Base-by-base conservation (phyloP, 352 stramenopile species). In the Pythium sp. region DNA sequence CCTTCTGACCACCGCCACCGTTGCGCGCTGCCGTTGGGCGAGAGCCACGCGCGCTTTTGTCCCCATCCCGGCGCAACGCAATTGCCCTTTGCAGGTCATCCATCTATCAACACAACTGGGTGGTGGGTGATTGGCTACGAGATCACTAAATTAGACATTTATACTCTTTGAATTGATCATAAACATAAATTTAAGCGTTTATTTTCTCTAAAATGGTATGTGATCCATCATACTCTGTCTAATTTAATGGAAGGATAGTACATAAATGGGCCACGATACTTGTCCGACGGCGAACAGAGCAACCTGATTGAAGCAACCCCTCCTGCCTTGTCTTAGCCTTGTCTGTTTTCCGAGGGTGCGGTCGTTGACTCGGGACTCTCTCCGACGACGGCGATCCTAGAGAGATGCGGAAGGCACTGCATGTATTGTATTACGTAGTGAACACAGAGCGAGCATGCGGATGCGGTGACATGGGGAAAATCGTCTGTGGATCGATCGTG, bases 1-100 rank as follows among this genome's bases (percentile, higher is more conserved):
- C 80, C 73, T 30, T 51, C 77, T 76, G 18, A 67, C 81, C 36
- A 75, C 76, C n/a, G 75, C 81, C 59, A 68, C 14, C 53, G 53
- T 26, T 32, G 12, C 14, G 54, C 55, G n/a, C 9, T 47, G 20
- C 20, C 15, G 30, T 61, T 41, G 55, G 30, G 20, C 30, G 9
- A 61, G 55, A 61, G 55, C 55, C 55, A 61, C 55, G 55, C 55
- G 55, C 55, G 26, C 30, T 38, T 38, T 11, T 34, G 53, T 36
- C 26, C 53, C 49, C 49, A 56, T 56, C 49, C 49, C 47, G 5
- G 53, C 14, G 1, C 12, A 24, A 30, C 54, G 26, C 34, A 41
- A n/a, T 20, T 60, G 54, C 54, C 53, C n/a, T 14, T 58, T 34
- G 51, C 12, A 36, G 3, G 14, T 41, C 26, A 38, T n/a, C 14